phyloP scores from a whole-genome alignment of 2,329 filamentous ascomycete species.

The Ophiocordyceps polyrhachis-furcata region DNA sequence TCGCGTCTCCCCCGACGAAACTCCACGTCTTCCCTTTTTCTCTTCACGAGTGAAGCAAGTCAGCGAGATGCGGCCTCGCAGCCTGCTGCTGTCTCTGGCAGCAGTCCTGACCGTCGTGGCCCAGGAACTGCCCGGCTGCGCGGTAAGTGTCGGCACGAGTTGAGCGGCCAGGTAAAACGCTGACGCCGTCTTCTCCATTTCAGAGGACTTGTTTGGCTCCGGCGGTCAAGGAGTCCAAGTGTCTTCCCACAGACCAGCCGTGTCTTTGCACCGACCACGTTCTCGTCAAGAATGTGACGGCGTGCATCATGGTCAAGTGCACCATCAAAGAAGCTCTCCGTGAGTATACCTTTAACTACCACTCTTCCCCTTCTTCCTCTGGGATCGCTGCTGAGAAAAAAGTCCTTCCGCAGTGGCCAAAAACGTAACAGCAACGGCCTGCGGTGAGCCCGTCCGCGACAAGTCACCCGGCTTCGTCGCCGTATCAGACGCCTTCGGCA shows the following conservation, averaged over 20 bases:
- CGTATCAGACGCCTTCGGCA: constrained; percentile 14
- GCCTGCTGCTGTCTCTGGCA: neutral
- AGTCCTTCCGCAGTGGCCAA: constrained; percentile 5
- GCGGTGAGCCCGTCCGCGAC: constrained; percentile 9
- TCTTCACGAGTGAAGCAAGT: neutral
- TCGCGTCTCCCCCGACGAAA: too few relatives aligned
- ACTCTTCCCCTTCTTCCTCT: neutral
- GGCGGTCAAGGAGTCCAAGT: neutral
- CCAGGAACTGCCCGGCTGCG: neutral
- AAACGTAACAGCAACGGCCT: constrained; percentile 8
- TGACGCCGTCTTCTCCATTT: neutral
- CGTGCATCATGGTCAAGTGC: constrained; percentile 12
- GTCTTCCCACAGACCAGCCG: constrained; percentile 6
- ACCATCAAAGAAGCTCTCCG: constrained; percentile 13
- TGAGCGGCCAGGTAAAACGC: neutral
- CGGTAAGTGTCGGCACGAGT: neutral
- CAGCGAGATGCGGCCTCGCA: neutral
- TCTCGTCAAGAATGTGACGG: constrained; percentile 9
- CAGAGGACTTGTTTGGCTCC: neutral
- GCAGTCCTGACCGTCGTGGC: neutral
- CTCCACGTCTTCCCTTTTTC: too few relatives aligned
- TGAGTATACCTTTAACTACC: constrained; percentile 5
- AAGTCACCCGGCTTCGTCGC: constrained; percentile 15
- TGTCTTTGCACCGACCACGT: constrained; percentile 14
- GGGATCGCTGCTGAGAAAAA: neutral